Evolutionary conservation across 331 rosid species (phyloP).

Genomic region (Pyracantha coccinea): DNA sequence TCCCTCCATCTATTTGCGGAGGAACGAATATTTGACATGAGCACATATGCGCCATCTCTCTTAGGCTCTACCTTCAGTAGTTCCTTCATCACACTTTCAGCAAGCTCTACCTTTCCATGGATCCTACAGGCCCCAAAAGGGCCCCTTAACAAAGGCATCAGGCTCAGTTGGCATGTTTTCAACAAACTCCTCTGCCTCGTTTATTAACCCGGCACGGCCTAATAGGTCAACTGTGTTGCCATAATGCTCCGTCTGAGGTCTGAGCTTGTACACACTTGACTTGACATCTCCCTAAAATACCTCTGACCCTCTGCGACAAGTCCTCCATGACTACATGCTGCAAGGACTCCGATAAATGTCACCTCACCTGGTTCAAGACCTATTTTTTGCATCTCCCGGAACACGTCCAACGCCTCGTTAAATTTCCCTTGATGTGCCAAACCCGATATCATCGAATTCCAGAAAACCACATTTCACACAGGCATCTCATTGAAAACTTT

Average conservation of each 20-base stretch:
- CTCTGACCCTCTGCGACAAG: conserved; percentile 29
- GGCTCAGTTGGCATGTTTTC: conserved; percentile 27
- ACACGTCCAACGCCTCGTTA: conserved; percentile 21
- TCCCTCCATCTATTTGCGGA: conserved; percentile 33
- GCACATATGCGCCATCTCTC: conserved; percentile 27
- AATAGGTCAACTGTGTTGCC: conserved; percentile 42
- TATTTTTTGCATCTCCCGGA: conserved; percentile 21
- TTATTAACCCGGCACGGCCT: conserved; percentile 30
- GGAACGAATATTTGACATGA: conserved; percentile 31
- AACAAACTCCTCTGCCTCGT: conserved; percentile 28
- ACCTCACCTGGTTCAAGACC: conserved; percentile 35
- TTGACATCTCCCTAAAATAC: conserved; percentile 25
- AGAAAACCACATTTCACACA: conserved; percentile 22
- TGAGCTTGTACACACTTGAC: conserved; percentile 13
- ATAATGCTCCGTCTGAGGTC: conserved; percentile 28
- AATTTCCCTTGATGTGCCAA: conserved; percentile 22
- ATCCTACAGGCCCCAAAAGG: conserved; percentile 36
- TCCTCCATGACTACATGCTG: conserved; percentile 40
- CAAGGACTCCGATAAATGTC: conserved; percentile 26
- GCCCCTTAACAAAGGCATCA: conserved; percentile 31
- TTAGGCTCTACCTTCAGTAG: conserved; percentile 18
- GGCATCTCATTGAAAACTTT: conserved; percentile 18
- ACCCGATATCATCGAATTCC: conserved; percentile 36
- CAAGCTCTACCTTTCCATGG: conserved; percentile 27
- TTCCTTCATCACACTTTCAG: conserved; percentile 18